These are phyloP conservation scores for Paratinospora sagittata DNA, from an alignment of 164 flowering plant genomes.

Conservation along the genomic window DNA sequence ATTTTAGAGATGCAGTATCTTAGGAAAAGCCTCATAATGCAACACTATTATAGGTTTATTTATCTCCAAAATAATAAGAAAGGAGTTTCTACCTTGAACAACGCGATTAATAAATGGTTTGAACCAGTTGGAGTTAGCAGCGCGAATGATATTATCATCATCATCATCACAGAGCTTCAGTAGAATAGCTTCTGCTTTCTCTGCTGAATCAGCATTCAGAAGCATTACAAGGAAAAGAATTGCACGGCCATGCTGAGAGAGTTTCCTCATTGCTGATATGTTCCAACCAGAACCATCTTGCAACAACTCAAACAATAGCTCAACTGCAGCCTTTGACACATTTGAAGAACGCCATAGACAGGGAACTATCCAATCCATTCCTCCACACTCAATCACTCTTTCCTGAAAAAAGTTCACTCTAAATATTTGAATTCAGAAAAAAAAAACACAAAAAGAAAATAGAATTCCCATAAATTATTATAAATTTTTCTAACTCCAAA, in stretches of 20 bases:
- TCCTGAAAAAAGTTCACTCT: slow-evolving; percentile 33
- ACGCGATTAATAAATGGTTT: slow-evolving; percentile 49
- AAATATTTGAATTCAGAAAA: slow-evolving; percentile 2
- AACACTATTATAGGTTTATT: neutral
- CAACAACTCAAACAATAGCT: slow-evolving; percentile 52
- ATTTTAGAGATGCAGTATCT: neutral
- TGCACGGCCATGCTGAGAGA: slow-evolving; percentile 37
- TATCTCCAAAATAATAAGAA: neutral
- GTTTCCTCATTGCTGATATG: slow-evolving; percentile 27
- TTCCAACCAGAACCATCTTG: slow-evolving; percentile 55
- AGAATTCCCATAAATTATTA: no score
- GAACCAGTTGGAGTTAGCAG: slow-evolving; percentile 55
- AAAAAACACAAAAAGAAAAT: neutral
- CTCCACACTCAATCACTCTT: slow-evolving; percentile 38
- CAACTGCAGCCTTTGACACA: slow-evolving; percentile 48
- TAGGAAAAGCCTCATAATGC: neutral
- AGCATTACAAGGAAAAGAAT: slow-evolving; percentile 51
- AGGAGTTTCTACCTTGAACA: slow-evolving; percentile 39
- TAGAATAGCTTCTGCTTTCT: slow-evolving; percentile 49
- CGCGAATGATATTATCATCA: slow-evolving; percentile 40
- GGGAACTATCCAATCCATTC: slow-evolving; percentile 42
- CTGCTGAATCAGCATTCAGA: slow-evolving; percentile 40
- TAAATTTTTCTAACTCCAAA: neutral
- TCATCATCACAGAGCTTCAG: slow-evolving; percentile 45
- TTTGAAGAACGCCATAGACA: slow-evolving; percentile 41